Evolutionary conservation across 2,329 filamentous ascomycete genomes (phyloP).

Genomic region (Aureobasidium uvarum): DNA sequence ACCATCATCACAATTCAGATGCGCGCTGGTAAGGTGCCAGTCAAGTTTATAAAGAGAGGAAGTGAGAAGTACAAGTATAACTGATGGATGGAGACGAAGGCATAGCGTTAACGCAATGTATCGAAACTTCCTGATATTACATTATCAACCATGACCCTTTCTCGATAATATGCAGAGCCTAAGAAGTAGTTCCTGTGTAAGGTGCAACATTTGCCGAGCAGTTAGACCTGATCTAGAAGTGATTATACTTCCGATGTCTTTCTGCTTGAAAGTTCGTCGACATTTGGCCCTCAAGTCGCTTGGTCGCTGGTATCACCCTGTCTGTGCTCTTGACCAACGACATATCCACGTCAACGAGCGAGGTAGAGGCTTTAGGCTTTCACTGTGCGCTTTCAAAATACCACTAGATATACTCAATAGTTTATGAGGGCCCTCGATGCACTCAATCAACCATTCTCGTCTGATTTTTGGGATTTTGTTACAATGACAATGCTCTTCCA

Average conservation of each 20-base stretch:
- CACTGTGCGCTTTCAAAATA: too few species aligned
- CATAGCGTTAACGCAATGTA: background rate
- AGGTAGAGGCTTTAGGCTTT: too few species aligned
- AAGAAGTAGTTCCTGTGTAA: too few species aligned
- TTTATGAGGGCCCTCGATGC: too few species aligned
- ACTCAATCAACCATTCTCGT: too few species aligned
- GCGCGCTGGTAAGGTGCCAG: slow-evolving; percentile 60
- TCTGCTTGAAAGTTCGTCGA: background rate
- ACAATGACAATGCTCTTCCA: too few species aligned
- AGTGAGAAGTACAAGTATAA: slow-evolving; percentile 60
- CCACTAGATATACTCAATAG: too few species aligned
- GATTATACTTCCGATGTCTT: background rate
- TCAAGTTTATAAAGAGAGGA: slow-evolving; percentile 67
- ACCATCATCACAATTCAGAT: slow-evolving; percentile 72
- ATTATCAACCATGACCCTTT: background rate
- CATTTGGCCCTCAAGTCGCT: background rate
- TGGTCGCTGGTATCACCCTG: background rate
- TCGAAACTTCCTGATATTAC: background rate
- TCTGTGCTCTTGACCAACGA: background rate
- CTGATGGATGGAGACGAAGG: background rate
- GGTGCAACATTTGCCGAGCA: too few species aligned
- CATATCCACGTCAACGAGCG: too few species aligned
- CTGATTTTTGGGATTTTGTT: too few species aligned
- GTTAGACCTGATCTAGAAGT: background rate
- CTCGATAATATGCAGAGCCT: too few species aligned